Base-by-base conservation (phyloP, 306 rosid species). In the Cyamopsis tetragonoloba region DNA sequence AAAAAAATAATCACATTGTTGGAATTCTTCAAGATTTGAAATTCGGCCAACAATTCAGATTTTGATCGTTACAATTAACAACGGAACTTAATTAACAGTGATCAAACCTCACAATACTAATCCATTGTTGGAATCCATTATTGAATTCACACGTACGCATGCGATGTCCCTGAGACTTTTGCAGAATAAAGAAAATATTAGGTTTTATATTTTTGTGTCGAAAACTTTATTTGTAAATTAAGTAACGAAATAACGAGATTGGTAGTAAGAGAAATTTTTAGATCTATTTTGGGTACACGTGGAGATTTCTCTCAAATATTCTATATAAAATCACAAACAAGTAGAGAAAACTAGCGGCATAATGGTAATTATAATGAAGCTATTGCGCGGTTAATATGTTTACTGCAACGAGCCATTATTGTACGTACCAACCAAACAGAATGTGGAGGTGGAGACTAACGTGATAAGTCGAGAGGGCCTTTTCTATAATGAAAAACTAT, bases 391-490 rank as follows among this genome's bases (percentile, higher is more conserved):
- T 48, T 47, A 28, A 60, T 44, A 28, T 31, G 4, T 11, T 3
- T 38, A 28, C n/a, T 38, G 43, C 35, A 59, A 42, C 60, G 19
- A n/a, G n/a, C n/a, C 68, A 76, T 76, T 2, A 66, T 35, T 61
- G 79, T 71, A 76, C n/a, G n/a, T n/a, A n/a, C n/a, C n/a, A n/a
- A n/a, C 68, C 54, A 7, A 50, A 39, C 47, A 41, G 44, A 58
- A 64, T 18, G 61, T 48, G 74, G 73, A 27, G 11, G 34, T 3
- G 63, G n/a, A n/a, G n/a, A n/a, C n/a, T n/a, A 68, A 50, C 59
- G 19, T 42, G 67, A 49, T 55, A 59, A 78, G 71, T 59, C 44
- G 71, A n/a, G n/a, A n/a, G n/a, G n/a, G n/a, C n/a, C n/a, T n/a
- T 66, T 48, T 5, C 0, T 35, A 62, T 35, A 42, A 55, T n/a